Percentiles rank a stretch among this genome's conserved stretches.
Conservation (phyloP, 495 filamentous ascomycete genomes). For the Penicillium goetzii region DNA sequence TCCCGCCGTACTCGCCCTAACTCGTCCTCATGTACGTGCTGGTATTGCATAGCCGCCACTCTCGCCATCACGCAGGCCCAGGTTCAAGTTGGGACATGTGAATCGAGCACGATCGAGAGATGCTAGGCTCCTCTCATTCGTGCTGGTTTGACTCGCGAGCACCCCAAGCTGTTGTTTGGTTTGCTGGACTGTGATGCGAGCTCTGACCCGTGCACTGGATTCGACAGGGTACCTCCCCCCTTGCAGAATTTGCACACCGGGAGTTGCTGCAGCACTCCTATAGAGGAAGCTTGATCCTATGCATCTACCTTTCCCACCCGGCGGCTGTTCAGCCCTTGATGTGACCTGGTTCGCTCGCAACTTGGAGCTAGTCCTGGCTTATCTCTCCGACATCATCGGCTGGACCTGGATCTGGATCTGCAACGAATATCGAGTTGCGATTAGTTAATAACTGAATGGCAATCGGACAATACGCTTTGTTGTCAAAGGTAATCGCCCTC, state of each 20-base stretch:
- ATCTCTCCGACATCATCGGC: neutral
- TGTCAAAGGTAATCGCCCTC: slow-evolving; percentile 11
- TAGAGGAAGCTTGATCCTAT: slow-evolving; percentile 13
- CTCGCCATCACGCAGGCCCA: slow-evolving; percentile 25
- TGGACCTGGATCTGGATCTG: slow-evolving; percentile 5
- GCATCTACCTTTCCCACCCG: neutral
- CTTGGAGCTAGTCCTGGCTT: neutral
- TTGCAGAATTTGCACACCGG: slow-evolving; percentile 25
- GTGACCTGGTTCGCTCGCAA: neutral
- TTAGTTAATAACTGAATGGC: slow-evolving; percentile 12
- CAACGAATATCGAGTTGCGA: neutral
- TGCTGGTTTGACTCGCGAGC: neutral
- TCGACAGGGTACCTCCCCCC: slow-evolving; percentile 13
- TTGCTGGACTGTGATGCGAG: neutral
- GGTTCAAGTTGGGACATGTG: neutral
- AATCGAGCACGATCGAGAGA: neutral
- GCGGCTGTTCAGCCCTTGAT: slow-evolving; percentile 2
- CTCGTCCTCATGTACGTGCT: slow-evolving; percentile 25
- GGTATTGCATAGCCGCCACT: slow-evolving; percentile 23
- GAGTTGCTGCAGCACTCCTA: slow-evolving; percentile 7
- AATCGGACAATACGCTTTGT: slow-evolving; percentile 1
- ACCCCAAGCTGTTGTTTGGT: too few species aligned
- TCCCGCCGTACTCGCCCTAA: neutral
- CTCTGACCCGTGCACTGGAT: slow-evolving; percentile 22
- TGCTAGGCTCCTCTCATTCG: neutral